phyloP scores from a whole-genome alignment of 768 basidiomycete genomes.

The Coprinopsis strossmayeri region DNA sequence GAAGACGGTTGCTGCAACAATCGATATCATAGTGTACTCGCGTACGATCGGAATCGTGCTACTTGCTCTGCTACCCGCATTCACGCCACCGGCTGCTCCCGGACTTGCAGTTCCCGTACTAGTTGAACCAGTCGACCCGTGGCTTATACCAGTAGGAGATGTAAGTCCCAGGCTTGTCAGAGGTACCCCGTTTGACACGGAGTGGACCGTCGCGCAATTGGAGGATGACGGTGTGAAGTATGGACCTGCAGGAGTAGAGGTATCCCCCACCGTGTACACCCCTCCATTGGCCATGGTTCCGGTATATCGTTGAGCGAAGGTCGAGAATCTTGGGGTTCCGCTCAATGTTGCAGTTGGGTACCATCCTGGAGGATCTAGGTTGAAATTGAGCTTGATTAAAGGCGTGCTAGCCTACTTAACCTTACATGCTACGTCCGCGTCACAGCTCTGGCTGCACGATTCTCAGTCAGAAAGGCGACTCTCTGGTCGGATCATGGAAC shows the following conservation, averaged over 20 bases:
- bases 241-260: constrained; percentile 28
- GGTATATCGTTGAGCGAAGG: constrained; percentile 38
- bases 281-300: constrained; percentile 25
- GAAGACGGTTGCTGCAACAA: not conserved
- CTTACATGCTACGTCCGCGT: constrained; percentile 38
- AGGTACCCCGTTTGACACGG: constrained; percentile 32
- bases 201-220: constrained; percentile 31
- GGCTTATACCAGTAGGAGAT: constrained; percentile 9
- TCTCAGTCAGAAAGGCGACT: not conserved
- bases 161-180: constrained; percentile 21
- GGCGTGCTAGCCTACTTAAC: not conserved
- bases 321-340: constrained; percentile 33
- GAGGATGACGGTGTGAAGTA: constrained; percentile 32
- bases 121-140: not conserved
- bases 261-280: constrained; percentile 34
- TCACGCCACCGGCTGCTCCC: not conserved
- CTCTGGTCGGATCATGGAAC: too few relatives aligned
- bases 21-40: not conserved
- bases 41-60: not conserved
- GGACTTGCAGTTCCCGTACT: not conserved
- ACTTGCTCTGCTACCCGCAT: not conserved
- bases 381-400: not conserved
- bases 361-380: constrained; percentile 37
- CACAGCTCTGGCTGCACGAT: constrained; percentile 29
- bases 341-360: constrained; percentile 33